These are phyloP conservation scores for Serendipita sp. DNA, from an alignment of 768 basidiomycete genomes.

Conservation along the genomic window DNA sequence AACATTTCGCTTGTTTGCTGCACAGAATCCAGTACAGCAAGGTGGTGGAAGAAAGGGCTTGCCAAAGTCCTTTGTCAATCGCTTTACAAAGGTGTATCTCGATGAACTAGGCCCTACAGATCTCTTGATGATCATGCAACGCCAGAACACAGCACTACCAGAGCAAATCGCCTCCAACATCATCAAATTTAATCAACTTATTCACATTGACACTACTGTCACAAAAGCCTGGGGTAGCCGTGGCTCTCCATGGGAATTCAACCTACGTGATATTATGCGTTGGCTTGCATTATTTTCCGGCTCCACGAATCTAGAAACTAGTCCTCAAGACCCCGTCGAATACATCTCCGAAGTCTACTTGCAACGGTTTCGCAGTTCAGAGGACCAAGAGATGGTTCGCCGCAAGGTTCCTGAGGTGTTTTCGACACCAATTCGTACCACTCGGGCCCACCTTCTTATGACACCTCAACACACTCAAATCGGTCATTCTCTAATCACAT, in stretches of 20 bases:
- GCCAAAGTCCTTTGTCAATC: conserved; percentile 92
- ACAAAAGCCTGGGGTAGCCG: conserved; percentile 54
- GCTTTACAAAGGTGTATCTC: conserved; percentile 95
- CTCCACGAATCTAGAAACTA: conserved; percentile 17
- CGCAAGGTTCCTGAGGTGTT: background rate
- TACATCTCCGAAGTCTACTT: conserved; percentile 63
- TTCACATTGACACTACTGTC: conserved; percentile 51
- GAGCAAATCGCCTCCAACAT: conserved; percentile 43
- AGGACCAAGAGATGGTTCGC: conserved; percentile 36
- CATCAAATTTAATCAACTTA: conserved; percentile 62
- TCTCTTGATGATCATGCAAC: conserved; percentile 57
- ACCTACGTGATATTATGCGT: conserved; percentile 81
- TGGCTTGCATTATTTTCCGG: conserved; percentile 44
- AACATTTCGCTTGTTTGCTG: conserved; percentile 91
- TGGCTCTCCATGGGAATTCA: conserved; percentile 95
- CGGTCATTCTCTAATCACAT: conserved; percentile 37
- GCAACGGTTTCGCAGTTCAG: conserved; percentile 62
- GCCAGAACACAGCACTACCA: conserved; percentile 49
- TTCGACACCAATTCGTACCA: conserved; percentile 17
- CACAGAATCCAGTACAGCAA: conserved; percentile 91
- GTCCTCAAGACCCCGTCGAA: conserved; percentile 36
- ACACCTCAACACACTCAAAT: conserved; percentile 32
- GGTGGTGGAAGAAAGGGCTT: conserved; percentile 95
- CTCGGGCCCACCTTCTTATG: conserved; percentile 14
- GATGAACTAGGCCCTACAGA: conserved; percentile 70